Evolutionary conservation across 2,329 filamentous ascomycete genomes (phyloP).

Genomic region (Metarhizium humberi): DNA sequence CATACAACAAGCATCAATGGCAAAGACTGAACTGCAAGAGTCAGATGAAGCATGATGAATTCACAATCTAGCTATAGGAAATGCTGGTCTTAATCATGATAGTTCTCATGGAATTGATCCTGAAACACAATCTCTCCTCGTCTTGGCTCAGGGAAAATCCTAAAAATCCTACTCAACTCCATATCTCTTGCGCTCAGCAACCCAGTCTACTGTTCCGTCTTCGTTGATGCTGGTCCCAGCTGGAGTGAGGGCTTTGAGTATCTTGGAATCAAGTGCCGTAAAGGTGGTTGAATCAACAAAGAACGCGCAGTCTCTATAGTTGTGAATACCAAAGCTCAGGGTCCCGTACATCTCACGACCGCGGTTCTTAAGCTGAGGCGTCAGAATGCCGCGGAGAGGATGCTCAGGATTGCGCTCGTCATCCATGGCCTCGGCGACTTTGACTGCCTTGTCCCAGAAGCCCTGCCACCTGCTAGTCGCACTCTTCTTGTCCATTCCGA

Average conservation of each 20-base stretch:
- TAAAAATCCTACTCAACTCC: not conserved
- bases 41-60: no score
- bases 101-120: no score
- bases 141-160: not conserved
- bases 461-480: not conserved
- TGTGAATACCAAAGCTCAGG: not conserved
- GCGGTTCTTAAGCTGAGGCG: not conserved
- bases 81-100: no score
- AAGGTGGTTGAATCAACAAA: not conserved
- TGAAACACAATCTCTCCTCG: not conserved
- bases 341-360: not conserved
- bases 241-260: not conserved
- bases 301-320: not conserved
- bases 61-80: no score
- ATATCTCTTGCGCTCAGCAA: not conserved
- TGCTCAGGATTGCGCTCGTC: not conserved
- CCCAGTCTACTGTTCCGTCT: not conserved
- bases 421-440: not conserved
- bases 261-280: not conserved
- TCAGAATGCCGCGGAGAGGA: not conserved
- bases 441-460: not conserved
- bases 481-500: not conserved
- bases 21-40: no score
- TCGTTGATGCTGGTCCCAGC: not conserved
- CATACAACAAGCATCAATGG: no score